phyloP scores from a whole-genome alignment of 371 early-diverging fungal species.

The Batkoa obscura region DNA sequence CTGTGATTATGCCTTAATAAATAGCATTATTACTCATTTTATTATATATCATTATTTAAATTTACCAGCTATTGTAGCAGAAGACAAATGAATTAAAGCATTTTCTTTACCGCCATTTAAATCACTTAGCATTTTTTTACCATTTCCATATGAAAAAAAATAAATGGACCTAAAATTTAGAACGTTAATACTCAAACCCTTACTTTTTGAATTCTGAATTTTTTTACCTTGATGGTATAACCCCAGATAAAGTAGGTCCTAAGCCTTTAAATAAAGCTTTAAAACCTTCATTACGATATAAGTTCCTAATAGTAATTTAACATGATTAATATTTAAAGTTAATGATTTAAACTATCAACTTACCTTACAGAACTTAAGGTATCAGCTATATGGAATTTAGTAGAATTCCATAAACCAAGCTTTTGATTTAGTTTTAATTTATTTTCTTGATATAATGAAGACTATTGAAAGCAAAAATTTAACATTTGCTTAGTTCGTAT shows the following conservation, averaged over 20 bases:
- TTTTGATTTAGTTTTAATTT: conserved; percentile 10
- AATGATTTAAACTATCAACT: neutral
- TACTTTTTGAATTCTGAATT: neutral
- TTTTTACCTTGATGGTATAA: conserved; percentile 67
- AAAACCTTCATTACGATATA: conserved; percentile 63
- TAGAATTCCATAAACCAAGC: neutral
- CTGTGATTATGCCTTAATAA: conserved; percentile 25
- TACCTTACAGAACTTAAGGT: conserved; percentile 11
- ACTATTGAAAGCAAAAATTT: conserved; percentile 1
- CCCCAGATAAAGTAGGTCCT: conserved; percentile 82
- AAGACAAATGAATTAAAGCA: conserved; percentile 52
- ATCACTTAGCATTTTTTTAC: conserved; percentile 53
- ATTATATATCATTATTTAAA: too few relatives aligned
- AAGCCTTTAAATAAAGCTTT: conserved; percentile 80
- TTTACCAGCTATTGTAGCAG: conserved; percentile 67
- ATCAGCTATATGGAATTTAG: conserved; percentile 20
- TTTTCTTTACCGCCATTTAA: conserved; percentile 59
- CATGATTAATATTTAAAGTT: too few relatives aligned
- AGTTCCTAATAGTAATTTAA: conserved; percentile 19
- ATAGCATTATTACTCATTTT: too few relatives aligned
- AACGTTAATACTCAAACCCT: neutral
- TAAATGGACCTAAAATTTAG: conserved; percentile 51
- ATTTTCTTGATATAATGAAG: conserved; percentile 11
- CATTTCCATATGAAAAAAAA: conserved; percentile 76
- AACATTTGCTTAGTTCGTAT: neutral